These are phyloP conservation scores for Mariannaea elegans DNA, from an alignment of 2,329 filamentous ascomycete species.

Conservation along the genomic window DNA sequence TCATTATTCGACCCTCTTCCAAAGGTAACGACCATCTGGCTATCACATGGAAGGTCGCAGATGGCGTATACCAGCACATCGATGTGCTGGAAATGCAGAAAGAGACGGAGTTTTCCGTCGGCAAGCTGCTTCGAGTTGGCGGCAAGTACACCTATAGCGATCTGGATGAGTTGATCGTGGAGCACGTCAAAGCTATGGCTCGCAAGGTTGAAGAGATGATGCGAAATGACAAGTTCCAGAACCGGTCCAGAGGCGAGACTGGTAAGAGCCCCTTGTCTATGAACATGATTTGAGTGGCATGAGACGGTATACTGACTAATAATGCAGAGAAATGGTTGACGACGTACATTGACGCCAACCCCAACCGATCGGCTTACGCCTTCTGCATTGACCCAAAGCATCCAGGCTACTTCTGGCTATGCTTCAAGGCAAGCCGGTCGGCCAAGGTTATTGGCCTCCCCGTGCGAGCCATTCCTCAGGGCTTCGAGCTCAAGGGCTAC, in stretches of 20 bases:
- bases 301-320: constrained; percentile 30
- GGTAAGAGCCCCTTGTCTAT: constrained; percentile 71
- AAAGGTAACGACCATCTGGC: constrained; percentile 96
- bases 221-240: constrained; percentile 92
- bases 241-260: constrained; percentile 79
- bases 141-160: constrained; percentile 93
- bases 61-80: constrained; percentile 96
- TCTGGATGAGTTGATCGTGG: constrained; percentile 95
- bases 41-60: constrained; percentile 97
- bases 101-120: constrained; percentile 94
- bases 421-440: constrained; percentile 89
- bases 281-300: neutral
- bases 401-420: constrained; percentile 93
- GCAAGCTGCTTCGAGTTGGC: constrained; percentile 83
- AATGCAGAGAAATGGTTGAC: constrained; percentile 88
- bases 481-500: constrained; percentile 88
- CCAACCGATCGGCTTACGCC: constrained; percentile 89
- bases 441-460: constrained; percentile 80
- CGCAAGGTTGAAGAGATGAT: constrained; percentile 97
- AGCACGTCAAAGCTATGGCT: constrained; percentile 97
- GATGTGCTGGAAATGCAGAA: constrained; percentile 97
- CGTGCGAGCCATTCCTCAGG: constrained; percentile 91
- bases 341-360: constrained; percentile 96
- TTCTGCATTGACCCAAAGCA: constrained; percentile 95
- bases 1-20: constrained; percentile 93